Evolutionary conservation across 768 basidiomycete species (phyloP), one percentile per base, ranked within the genome.

Genomic region (Trametes elegans): DNA sequence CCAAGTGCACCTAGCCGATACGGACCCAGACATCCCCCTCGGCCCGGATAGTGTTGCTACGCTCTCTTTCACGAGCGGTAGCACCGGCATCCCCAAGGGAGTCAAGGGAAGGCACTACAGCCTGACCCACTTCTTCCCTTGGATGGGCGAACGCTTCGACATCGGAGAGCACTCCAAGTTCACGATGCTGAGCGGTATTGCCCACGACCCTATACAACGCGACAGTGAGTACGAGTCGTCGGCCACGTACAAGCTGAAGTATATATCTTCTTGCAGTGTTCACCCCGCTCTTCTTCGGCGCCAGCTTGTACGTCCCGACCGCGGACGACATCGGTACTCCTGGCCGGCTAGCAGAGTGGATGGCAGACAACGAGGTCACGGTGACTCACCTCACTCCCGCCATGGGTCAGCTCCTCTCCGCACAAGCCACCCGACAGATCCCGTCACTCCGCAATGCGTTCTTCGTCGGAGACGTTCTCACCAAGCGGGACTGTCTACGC

Each of bases 361-460:
- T 99, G 95, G 90, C 93, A 11, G 83, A 88, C 21, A 88, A 84
- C 66, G 77, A 85, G 59, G 87, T 96, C 18, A 97, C 94, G 0
- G 83, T 97, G n/a, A 99, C 97, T 1, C 97, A 99, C 70, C 80
- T 99, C 23, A 99, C 97, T 0, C 97, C 97, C 2, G 96, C 96
- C 21, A 98, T 98, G 96, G 97, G 97, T 57, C 97, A 99, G 67
- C 87, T 99, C 7, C 85, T 99, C 48, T 97, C 94, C 4, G 92
- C 94, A 0, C 87, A 90, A 60, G 87, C 88, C 0, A 85, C 82
- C 1, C 74, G 79, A 18, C 88, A 91, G 65, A 96, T 98, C 60
- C 88, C 93, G 5, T 83, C 88, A 7, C 84, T 99, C 19, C 75
- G 72, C 32, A 93, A 88, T 64, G 97, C 97, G 9, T 98, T 99